Base-by-base conservation (phyloP, 108 stramenopile species). In the Cyclotella cryptica region DNA sequence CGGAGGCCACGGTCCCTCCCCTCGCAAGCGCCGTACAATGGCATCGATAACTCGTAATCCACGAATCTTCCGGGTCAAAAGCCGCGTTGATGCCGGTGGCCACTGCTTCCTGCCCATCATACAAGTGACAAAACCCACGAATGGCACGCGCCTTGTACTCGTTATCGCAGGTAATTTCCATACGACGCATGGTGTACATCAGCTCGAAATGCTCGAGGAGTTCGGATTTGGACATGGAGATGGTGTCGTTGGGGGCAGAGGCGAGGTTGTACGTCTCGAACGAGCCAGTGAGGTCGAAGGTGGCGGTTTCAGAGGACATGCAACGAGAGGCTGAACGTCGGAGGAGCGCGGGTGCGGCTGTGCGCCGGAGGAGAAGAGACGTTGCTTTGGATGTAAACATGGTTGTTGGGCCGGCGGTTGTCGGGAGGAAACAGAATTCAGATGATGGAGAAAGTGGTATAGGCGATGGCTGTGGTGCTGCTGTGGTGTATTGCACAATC, bases 111-210 rank as follows among this genome's bases (percentile, higher is more conserved):
- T 99, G 97, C 46, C 99, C 99, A 84, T 99, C 99, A 89, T 99
- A 99, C 78, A 99, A 83, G 72, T 99, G 99, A 83, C 99, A 99
- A 74, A 99, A 99, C 65, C 99, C 99, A 57, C 99, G 98, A 90
- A 99, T 99, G 81, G 81, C 88, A 3, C 89, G 86, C 10, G 95
- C 92, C 92, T 99, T 99, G 93, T 99, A 99, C 80, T 99, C 99
- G 59, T 97, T 98, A 79, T 99, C 99, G 74, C 97, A 98, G 13
- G 99, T 98, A 86, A 99, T 99, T 85, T 99, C 99, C 99, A 99
- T 99, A 51, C 99, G 94, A 69, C 99, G 97, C 97, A 99, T 98
- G 17, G 96, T 98, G 95, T 98, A 98, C 99, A 99, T 99, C 40
- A 92, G 71, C 85, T 96, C 88, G 72, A 98, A 98, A 87, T 97